A percentile compares a stretch with the other conserved stretches of the same genome.
Conservation (phyloP, 1,284 basidiomycete species). For the Sporisorium reilianum region DNA sequence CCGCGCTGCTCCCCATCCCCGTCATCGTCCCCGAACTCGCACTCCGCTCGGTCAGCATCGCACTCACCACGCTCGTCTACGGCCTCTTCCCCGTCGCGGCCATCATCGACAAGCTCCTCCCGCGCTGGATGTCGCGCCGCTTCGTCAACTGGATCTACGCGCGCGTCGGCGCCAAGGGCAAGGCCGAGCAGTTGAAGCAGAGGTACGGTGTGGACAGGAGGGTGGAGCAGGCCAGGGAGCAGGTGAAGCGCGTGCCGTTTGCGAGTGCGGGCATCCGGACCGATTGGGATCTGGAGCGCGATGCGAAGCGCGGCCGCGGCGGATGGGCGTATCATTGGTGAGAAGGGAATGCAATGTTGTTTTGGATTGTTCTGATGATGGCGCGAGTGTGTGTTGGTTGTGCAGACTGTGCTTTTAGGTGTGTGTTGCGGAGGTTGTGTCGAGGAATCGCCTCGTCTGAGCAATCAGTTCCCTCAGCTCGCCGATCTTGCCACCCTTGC, state of each 20-base stretch:
- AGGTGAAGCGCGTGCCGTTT: constrained; percentile 55
- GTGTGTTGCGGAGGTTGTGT: constrained; percentile 7
- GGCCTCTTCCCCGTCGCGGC: constrained; percentile 58
- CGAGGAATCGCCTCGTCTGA: constrained; percentile 32
- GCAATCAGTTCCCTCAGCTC: constrained; percentile 31
- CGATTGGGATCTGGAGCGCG: constrained; percentile 49
- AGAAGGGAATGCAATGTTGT: background rate
- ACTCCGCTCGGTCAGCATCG: constrained; percentile 46
- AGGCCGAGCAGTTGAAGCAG: constrained; percentile 38
- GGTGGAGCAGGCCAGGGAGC: constrained; percentile 44
- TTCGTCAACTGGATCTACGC: constrained; percentile 53
- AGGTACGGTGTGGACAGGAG: constrained; percentile 47
- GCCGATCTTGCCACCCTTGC: constrained; percentile 13
- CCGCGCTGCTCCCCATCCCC: constrained; percentile 52
- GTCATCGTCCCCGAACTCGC: constrained; percentile 56
- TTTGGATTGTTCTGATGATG: background rate
- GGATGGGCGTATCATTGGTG: constrained; percentile 53
- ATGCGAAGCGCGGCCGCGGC: constrained; percentile 38
- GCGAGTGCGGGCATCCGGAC: constrained; percentile 58
- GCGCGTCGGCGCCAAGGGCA: constrained; percentile 49
- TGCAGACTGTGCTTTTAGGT: background rate
- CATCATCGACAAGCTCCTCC: constrained; percentile 56
- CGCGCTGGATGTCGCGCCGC: constrained; percentile 38
- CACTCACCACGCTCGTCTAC: constrained; percentile 48
- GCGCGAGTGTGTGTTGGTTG: background rate